These are phyloP conservation scores for Termitomyces eurrhizus DNA, from an alignment of 768 basidiomycete genomes.

Conservation along the genomic window DNA sequence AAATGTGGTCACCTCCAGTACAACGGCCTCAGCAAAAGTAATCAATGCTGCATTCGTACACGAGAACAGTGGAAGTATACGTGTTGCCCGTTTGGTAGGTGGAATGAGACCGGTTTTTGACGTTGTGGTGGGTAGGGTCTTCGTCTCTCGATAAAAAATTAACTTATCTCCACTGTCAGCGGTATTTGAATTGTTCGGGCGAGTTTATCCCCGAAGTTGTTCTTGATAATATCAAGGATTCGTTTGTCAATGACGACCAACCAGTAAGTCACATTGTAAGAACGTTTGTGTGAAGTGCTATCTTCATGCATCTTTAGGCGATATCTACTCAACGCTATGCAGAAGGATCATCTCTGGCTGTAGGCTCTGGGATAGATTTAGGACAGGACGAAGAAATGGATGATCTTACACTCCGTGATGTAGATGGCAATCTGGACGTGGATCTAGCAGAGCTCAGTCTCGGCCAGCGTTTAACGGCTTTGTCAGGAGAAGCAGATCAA, in stretches of 20 bases:
- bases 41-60: slow-evolving; percentile 44
- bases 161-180: slow-evolving; percentile 29
- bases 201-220: slow-evolving; percentile 48
- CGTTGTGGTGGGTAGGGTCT: slow-evolving; percentile 43
- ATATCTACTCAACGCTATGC: slow-evolving; percentile 61
- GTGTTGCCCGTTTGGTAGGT: slow-evolving; percentile 50
- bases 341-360: slow-evolving; percentile 56
- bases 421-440: slow-evolving; percentile 73
- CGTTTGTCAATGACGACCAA: slow-evolving; percentile 4
- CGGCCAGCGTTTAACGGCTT: slow-evolving; percentile 81
- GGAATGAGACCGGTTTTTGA: slow-evolving; percentile 60
- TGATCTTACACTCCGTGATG: slow-evolving; percentile 42
- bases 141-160: slow-evolving; percentile 1
- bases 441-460: slow-evolving; percentile 89
- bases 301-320: slow-evolving; percentile 25
- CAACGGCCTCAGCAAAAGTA: slow-evolving; percentile 34
- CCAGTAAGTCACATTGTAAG: neutral
- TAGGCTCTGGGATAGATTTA: slow-evolving; percentile 63
- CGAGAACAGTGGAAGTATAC: slow-evolving; percentile 38
- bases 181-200: slow-evolving; percentile 50
- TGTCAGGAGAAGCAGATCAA: slow-evolving; percentile 49
- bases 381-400: slow-evolving; percentile 57
- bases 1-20: slow-evolving; percentile 37
- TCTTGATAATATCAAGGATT: slow-evolving; percentile 34
- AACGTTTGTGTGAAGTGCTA: neutral